phyloP scores from a whole-genome alignment of 805 yeast species.

The Starmerella floris region DNA sequence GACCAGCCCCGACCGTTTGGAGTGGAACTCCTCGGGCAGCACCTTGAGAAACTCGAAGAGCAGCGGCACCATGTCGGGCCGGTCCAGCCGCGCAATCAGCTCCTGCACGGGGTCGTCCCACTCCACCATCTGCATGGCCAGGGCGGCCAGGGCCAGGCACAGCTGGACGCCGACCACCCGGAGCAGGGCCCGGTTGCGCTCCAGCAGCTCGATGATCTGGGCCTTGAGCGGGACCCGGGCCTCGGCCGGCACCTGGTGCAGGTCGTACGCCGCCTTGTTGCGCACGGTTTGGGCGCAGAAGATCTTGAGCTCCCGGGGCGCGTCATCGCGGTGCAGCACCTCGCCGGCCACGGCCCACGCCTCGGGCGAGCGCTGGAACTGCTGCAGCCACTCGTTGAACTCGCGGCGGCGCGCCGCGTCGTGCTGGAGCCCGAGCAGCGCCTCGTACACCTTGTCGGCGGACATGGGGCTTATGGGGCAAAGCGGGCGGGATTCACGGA shows the following conservation, averaged over 20 bases:
- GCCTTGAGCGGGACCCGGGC: conserved; percentile 51
- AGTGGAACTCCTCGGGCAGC: conserved; percentile 84
- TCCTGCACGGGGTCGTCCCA: conserved; percentile 68
- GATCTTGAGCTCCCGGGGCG: conserved; percentile 46
- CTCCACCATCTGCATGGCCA: conserved; percentile 59
- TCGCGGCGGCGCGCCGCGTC: conserved; percentile 25
- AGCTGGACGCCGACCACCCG: conserved; percentile 69
- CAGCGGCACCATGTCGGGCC: conserved; percentile 33
- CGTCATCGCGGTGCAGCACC: conserved; percentile 32
- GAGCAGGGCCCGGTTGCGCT: conserved; percentile 32
- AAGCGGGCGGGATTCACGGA: no score
- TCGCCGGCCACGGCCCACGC: conserved; percentile 68
- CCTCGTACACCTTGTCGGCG: conserved; percentile 29
- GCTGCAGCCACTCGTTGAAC: conserved; percentile 48
- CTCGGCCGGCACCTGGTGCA: conserved; percentile 56
- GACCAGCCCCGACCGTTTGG: conserved; percentile 52
- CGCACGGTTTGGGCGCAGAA: conserved; percentile 88
- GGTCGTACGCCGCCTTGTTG: conserved; percentile 71
- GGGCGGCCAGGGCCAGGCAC: conserved; percentile 65
- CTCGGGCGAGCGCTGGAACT: conserved; percentile 52
- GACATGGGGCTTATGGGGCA: conserved; percentile 5
- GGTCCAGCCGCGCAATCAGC: conserved; percentile 36
- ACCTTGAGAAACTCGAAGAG: conserved; percentile 65
- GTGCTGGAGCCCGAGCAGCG: conserved; percentile 21
- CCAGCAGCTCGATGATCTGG: conserved; percentile 47